phyloP scores from a whole-genome alignment of 352 stramenopile species.

The Pythium vanterpoolii region DNA sequence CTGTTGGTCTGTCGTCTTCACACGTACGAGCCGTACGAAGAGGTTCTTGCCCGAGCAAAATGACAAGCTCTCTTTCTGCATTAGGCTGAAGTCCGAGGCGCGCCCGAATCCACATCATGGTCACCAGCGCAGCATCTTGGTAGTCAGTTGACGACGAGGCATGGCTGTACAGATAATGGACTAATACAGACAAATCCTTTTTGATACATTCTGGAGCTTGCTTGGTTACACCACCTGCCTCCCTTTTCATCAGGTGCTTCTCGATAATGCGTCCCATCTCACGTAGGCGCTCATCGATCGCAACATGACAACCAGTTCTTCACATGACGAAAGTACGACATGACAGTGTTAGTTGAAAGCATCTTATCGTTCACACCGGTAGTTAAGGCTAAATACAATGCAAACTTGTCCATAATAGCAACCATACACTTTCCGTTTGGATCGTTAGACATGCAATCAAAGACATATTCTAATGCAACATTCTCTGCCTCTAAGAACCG shows the following conservation, averaged over 20 bases:
- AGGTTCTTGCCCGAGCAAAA: not conserved
- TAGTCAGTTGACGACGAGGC: slow-evolving; percentile 2
- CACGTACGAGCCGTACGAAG: slow-evolving; percentile 9
- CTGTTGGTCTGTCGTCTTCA: slow-evolving; percentile 12
- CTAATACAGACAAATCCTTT: slow-evolving; percentile 4
- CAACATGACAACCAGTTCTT: not conserved
- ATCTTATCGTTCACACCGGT: slow-evolving; percentile 13
- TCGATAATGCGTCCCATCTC: not conserved
- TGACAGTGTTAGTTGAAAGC: slow-evolving; percentile 1
- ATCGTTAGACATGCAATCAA: slow-evolving; percentile 16
- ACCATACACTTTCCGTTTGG: slow-evolving; percentile 7
- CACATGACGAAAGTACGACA: slow-evolving; percentile 13
- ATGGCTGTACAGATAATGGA: slow-evolving; percentile 6
- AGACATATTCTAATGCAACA: slow-evolving; percentile 20
- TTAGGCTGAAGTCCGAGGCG: slow-evolving; percentile 23
- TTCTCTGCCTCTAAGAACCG: slow-evolving; percentile 20
- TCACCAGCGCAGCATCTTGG: slow-evolving; percentile 23
- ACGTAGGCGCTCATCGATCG: not conserved
- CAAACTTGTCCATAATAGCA: slow-evolving; percentile 15
- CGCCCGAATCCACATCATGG: slow-evolving; percentile 27
- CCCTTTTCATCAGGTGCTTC: not conserved
- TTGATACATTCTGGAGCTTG: not conserved
- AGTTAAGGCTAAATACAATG: slow-evolving; percentile 12
- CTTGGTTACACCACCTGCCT: not conserved
- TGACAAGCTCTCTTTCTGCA: slow-evolving; percentile 21